phyloP scores from a whole-genome alignment of 805 yeast genomes.

The Candida insectalens region DNA sequence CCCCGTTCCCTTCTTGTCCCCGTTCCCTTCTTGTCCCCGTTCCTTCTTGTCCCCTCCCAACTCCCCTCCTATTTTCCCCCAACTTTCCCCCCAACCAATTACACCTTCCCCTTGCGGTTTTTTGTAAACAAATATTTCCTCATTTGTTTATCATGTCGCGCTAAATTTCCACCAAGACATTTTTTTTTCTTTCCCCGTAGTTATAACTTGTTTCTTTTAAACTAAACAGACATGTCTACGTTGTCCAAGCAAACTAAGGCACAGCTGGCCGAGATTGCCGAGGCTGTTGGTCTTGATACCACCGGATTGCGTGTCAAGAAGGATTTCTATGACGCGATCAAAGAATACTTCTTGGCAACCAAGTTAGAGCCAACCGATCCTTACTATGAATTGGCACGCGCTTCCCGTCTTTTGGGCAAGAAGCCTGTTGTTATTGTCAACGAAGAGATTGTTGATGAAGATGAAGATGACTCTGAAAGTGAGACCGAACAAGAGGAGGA shows the following conservation, averaged over 20 bases:
- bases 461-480: constrained; percentile 69
- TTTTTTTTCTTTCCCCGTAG: too few relatives aligned
- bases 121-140: too few relatives aligned
- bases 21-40: background rate
- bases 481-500: constrained; percentile 7
- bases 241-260: constrained; percentile 22
- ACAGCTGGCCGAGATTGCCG: constrained; percentile 23
- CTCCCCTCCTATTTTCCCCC: constrained; percentile 1
- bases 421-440: constrained; percentile 8
- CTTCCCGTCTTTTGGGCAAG: constrained; percentile 5
- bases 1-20: too few relatives aligned
- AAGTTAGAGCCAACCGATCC: constrained; percentile 14
- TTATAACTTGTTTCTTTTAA: too few relatives aligned
- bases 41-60: background rate
- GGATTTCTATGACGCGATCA: constrained; percentile 17
- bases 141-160: too few relatives aligned
- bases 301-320: constrained; percentile 18
- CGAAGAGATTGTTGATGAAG: constrained; percentile 48
- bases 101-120: too few relatives aligned
- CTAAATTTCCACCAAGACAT: too few relatives aligned
- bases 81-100: background rate
- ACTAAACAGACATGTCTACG: constrained; percentile 7
- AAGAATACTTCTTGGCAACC: constrained; percentile 14
- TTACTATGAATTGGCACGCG: constrained; percentile 18
- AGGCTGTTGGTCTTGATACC: constrained; percentile 17